These are phyloP conservation scores for Amesomyces nigricolor DNA, from an alignment of 2,329 filamentous ascomycete genomes.

Conservation along the genomic window DNA sequence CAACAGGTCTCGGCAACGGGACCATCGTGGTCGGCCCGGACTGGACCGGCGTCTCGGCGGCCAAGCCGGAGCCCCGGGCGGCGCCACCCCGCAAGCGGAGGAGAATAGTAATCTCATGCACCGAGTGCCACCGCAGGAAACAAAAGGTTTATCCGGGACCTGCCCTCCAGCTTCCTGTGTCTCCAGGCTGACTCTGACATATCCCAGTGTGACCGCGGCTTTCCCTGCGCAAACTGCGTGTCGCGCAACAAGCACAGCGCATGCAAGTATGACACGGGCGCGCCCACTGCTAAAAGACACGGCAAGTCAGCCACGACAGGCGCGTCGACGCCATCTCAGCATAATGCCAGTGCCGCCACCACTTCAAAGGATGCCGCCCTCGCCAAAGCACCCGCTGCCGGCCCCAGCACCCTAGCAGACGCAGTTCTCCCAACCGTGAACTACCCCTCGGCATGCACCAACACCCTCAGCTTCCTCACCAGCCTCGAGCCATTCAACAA, in stretches of 20 bases:
- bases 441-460: conserved; percentile 2
- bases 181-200: conserved; percentile 1
- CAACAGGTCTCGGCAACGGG: conserved; percentile 12
- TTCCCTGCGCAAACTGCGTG: conserved; percentile 55
- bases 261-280: conserved; percentile 53
- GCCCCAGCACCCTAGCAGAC: neutral
- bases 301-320: neutral
- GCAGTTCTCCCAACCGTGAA: conserved; percentile 8
- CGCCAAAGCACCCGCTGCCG: neutral
- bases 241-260: conserved; percentile 49
- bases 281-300: conserved; percentile 38
- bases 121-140: conserved; percentile 59
- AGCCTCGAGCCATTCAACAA: conserved; percentile 8
- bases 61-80: conserved; percentile 24
- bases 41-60: neutral
- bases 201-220: conserved; percentile 51
- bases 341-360: neutral
- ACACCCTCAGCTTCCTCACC: conserved; percentile 16
- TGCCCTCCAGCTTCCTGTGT: neutral
- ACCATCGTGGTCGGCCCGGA: neutral
- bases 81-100: conserved; percentile 50
- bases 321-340: neutral
- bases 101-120: conserved; percentile 57
- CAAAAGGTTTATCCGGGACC: conserved; percentile 43
- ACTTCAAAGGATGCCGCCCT: neutral